Base-by-base conservation (phyloP, 345 rosid genomes). In the Schrenkiella parvula region DNA sequence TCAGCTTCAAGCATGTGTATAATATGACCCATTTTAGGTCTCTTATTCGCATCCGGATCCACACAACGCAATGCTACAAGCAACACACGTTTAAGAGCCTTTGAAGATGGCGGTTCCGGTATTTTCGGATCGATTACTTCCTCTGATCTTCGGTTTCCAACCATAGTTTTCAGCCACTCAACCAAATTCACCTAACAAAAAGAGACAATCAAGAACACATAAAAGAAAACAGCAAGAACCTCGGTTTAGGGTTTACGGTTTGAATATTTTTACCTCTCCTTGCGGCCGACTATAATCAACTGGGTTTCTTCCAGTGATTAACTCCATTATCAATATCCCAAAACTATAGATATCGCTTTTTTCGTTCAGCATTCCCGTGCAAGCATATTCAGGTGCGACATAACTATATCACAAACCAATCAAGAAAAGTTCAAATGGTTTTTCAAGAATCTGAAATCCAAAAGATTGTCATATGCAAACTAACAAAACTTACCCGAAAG, bases 1-100 rank as follows among this genome's bases (percentile, higher is more conserved):
- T 93, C 98, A 7, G 96, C 92, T 83, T 91, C 98, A n/a, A 93
- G 96, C 98, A 91, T 91, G 86, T 93, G 98, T 78, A 93, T 88
- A 41, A 93, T 85, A 66, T 93, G 88, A 46, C 96, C 97, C 97
- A 93, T 93, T 81, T 89, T 93, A 47, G 98, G 98, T 72, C 98
- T 85, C 80, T 89, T 93, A 46, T 89, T 86, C 15, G 92, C 97
- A 44, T 93, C 98, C 6, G 98, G 97, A 74, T 93, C 98, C 60
- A 93, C 97, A 74, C 98, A 93, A 50, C 91, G 84, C 47, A 91
- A 79, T 35, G 98, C 98, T 5, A 93, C 97, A 53, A 93, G 79
- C 28, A 93, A 80, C 35, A 79, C 81, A 1, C 98, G 92, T 77
- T 93, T 93, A 43, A 93, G 87, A 22, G 96, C 98, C 71, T 93